A percentile compares a stretch with the other conserved stretches of the same genome.
phyloP scores from a whole-genome alignment of 1,284 basidiomycete genomes.

The Leccinum pachyderme region DNA sequence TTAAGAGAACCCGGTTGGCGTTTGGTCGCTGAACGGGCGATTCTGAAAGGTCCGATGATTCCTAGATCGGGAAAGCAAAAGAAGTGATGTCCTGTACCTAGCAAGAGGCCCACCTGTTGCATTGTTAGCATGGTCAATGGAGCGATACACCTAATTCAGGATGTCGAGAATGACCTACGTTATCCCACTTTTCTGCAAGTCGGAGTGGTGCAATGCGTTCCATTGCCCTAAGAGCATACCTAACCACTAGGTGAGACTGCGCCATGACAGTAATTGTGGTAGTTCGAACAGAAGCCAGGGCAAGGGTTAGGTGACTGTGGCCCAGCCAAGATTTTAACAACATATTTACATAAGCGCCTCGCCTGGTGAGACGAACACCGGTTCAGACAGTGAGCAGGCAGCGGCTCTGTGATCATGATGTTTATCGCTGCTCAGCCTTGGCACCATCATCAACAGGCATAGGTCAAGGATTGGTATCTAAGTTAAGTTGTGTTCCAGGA shows the following conservation, averaged over 20 bases:
- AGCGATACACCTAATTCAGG: constrained; percentile 1
- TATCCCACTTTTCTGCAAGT: constrained; percentile 88
- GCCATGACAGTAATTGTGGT: constrained; percentile 2
- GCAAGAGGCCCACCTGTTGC: not conserved
- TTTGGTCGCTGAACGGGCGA: constrained; percentile 60
- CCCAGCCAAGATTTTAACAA: no score
- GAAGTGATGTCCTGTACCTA: not conserved
- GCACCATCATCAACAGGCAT: no score
- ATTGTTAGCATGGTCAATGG: not conserved
- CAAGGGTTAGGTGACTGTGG: no score
- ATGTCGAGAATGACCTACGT: constrained; percentile 76
- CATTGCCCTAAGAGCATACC: constrained; percentile 60
- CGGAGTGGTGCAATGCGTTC: constrained; percentile 82
- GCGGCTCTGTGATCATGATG: no score
- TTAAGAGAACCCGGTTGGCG: constrained; percentile 71
- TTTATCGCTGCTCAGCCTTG: no score
- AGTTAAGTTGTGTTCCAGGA: no score
- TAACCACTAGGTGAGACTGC: constrained; percentile 23
- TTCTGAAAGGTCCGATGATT: constrained; percentile 44
- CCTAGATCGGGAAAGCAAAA: not conserved
- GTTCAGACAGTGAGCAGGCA: no score
- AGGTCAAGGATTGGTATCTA: no score
- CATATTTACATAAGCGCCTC: no score
- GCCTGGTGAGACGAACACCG: no score
- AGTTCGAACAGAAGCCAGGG: not conserved